Base-by-base conservation (phyloP, 306 rosid genomes). In the Rosa lucieae region DNA sequence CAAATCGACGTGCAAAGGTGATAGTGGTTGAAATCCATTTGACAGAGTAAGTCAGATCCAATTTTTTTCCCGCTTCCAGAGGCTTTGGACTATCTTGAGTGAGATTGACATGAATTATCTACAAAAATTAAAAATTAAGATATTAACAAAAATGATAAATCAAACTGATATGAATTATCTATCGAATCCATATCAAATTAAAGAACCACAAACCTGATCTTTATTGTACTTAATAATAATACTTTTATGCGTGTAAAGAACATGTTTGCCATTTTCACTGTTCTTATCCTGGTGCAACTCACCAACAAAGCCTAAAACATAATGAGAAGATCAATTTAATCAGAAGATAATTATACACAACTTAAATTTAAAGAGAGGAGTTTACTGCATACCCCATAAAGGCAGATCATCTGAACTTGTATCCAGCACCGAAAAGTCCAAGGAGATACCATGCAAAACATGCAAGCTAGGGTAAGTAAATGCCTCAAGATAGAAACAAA, bases 81-180 rank as follows among this genome's bases (percentile, higher is more conserved):
- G 90, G 92, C 89, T 84, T 96, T 81, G 92, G 94, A 86, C 70
- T 78, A 48, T 91, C 98, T 82, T 89, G 97, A 85, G 93, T 86
- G 82, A 96, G 92, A 85, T 90, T 93, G 72, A 91, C 99, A 77
- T 96, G 99, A 87, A 96, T 96, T 80, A 96, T 91, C 99, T 96
- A 83, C 84, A 85, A 81, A 29, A 32, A 58, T 47, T 17, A 9
- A 37, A 17, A 37, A 8, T 3, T 8, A 40, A 67, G 49, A 39
- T 20, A 56, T 85, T 66, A 74, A 81, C 39, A 47, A 70, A 83
- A 35, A 53, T 58, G 32, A 82, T 40, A 79, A 67, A 72, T 78
- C 70, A 75, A 80, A 80, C 74, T 29, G 43, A 5, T 15, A 20
- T 67, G 29, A 40, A 67, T 40, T 40, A 21, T 58, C 44, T 11